Conservation (phyloP, 441 rosid genomes). For the Aleurites moluccanus region DNA sequence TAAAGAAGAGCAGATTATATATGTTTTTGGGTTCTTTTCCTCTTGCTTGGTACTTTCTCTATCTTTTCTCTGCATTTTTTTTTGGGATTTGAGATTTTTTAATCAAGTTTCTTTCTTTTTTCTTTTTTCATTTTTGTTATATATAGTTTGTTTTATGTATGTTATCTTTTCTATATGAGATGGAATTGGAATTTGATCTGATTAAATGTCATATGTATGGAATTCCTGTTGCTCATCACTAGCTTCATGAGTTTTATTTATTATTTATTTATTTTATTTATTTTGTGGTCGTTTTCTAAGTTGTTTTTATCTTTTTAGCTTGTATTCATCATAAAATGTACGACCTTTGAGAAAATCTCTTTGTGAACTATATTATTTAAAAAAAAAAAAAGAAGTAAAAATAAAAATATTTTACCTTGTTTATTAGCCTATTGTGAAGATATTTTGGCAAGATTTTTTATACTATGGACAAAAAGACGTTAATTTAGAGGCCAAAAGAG, state of each 20-base stretch:
- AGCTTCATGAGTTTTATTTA: slow-evolving; percentile 9
- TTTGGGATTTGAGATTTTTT: slow-evolving; percentile 23
- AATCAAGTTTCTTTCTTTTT: neutral
- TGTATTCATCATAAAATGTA: neutral
- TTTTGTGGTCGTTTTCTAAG: neutral
- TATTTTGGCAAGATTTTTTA: neutral
- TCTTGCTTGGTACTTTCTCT: slow-evolving; percentile 14
- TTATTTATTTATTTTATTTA: no score
- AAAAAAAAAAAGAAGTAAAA: no score
- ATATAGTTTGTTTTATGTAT: neutral
- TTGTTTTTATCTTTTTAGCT: slow-evolving; percentile 5
- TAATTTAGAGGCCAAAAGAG: neutral
- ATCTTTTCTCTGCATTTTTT: neutral
- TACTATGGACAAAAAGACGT: neutral
- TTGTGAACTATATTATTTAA: neutral
- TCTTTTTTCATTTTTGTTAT: neutral
- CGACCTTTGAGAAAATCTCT: slow-evolving; percentile 4
- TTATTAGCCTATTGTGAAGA: neutral
- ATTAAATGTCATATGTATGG: slow-evolving; percentile 5
- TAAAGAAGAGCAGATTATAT: neutral
- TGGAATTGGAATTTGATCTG: slow-evolving; percentile 23
- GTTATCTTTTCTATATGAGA: neutral
- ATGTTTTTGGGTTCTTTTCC: slow-evolving; percentile 13
- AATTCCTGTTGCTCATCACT: slow-evolving; percentile 4
- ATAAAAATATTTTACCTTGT: neutral